Evolutionary conservation across 139 green algal genomes (phyloP), one percentile per base, ranked within the genome.

Genomic region (Chlorella vulgaris): DNA sequence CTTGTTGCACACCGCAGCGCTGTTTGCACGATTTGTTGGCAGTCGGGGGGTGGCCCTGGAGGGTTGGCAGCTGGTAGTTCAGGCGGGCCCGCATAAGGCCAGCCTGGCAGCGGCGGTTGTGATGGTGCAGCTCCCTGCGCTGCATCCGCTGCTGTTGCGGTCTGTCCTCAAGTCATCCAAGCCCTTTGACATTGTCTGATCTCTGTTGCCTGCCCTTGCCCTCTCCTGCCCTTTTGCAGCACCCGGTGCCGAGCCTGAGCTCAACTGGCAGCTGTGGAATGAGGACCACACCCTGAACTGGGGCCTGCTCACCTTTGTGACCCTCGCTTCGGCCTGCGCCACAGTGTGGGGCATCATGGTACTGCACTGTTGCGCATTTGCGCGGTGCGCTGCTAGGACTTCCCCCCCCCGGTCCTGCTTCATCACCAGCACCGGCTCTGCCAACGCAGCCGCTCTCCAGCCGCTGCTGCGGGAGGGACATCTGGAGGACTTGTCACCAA

Each of bases 381-480:
- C n/a, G n/a, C n/a, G n/a, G n/a, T n/a, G n/a, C n/a, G n/a, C n/a
- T n/a, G n/a, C n/a, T n/a, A n/a, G n/a, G n/a, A n/a, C n/a, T n/a
- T n/a, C n/a, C n/a, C n/a, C n/a, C 38, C 55, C 38, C 39, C 47
- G 35, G 0, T 38, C 74, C 39, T n/a, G 4, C 24, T 80, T 61
- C 58, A 42, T 71, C 38, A 38, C 29, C 13, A 28, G 19, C 38
- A 29, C 43, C 5, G 10, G 13, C 26, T 61, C 38, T 10, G 55
- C 40, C 4, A n/a, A 39, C 47, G 35, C 7, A 13, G 74, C 26
- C 13, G 58, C 29, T 38, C 28, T 80, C 28, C 39, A 58, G 74
- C 74, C 74, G n/a, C 74, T 80, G 74, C 74, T 80, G 74, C 58
- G 39, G 18, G 58, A 80, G 74, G 74, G 74, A 4, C 74, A 55